A percentile compares a stretch with the other conserved stretches of the same genome.
These are phyloP conservation scores for Boletus fagicola DNA, from an alignment of 768 basidiomycete genomes.

Conservation along the genomic window DNA sequence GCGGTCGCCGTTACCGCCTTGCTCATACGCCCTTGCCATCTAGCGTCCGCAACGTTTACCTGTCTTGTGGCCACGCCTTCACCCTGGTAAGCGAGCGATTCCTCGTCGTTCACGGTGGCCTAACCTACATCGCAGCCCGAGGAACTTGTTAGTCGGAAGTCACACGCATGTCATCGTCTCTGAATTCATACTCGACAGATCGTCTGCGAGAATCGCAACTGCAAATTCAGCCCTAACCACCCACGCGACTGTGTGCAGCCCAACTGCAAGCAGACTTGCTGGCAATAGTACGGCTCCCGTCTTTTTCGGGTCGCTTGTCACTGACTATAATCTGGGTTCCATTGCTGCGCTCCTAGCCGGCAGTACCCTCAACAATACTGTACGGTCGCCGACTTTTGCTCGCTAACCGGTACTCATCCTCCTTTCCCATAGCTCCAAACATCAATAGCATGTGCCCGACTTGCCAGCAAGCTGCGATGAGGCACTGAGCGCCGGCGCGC, in stretches of 20 bases:
- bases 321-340: constrained; percentile 2
- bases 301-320: constrained; percentile 10
- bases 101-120: not conserved
- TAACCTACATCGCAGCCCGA: constrained; percentile 34
- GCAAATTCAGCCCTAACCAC: constrained; percentile 57
- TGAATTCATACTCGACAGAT: constrained; percentile 37
- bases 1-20: not conserved
- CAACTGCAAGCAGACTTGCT: constrained; percentile 43
- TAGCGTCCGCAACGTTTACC: constrained; percentile 49
- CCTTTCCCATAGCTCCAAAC: constrained; percentile 36
- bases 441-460: constrained; percentile 42
- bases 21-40: not conserved
- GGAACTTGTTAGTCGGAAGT: constrained; percentile 29
- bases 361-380: constrained; percentile 48
- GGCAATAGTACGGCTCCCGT: constrained; percentile 43
- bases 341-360: constrained; percentile 32
- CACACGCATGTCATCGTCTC: constrained; percentile 1
- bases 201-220: constrained; percentile 42
- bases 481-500: constrained; percentile 18
- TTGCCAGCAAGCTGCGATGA: constrained; percentile 33
- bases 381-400: constrained; percentile 21
- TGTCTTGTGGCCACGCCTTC: constrained; percentile 47
- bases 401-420: not conserved
- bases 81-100: constrained; percentile 37
- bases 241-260: constrained; percentile 42